Base-by-base conservation (phyloP, 768 basidiomycete genomes). In the Pulveroboletus ravenelii region DNA sequence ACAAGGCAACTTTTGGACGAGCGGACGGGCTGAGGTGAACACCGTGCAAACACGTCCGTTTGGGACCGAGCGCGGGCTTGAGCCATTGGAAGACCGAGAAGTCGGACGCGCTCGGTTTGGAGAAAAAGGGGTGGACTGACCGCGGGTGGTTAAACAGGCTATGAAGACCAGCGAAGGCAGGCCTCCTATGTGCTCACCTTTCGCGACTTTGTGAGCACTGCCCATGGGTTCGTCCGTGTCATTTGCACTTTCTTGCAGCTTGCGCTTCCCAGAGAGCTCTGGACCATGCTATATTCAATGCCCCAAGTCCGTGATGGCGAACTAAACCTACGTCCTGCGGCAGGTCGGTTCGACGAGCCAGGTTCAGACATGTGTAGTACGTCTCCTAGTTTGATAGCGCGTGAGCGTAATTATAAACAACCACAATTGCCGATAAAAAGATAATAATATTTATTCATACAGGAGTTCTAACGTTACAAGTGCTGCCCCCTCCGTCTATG, bases 1-100 rank as follows among this genome's bases (percentile, higher is more conserved):
- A 88, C 12, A 83, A 78, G 10, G 89, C 87, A 30, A 92, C 78
- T 56, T 84, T 86, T n/a, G 73, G 32, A 1, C 67, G 69, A 8
- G 72, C 68, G 12, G 67, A 46, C 0, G 70, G 66, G 38, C 50
- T 50, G 37, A 72, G 61, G 46, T 70, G 60, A 23, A 62, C 46
- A n/a, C 65, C 70, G 38, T 72, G 61, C 13, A 72, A 50, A 58
- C 72, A 73, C 5, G 70, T 66, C 18, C 65, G 62, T 40, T 68
- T 64, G n/a, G 63, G 59, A 0, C 72, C 72, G 38, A 71, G 60
- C 15, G 68, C 53, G 14, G 71, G 61, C 41, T 70, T 70, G 53
- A 68, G 56, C 66, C 66, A 68, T 53, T 59, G 60, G 47, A 70
- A 70, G 14, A 47, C 5, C 15, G 56, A 36, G n/a, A n/a, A n/a